A percentile compares a stretch with the other conserved stretches of the same genome.
These are phyloP conservation scores for Suhomyces xylopsoci DNA, from an alignment of 805 yeast genomes.

Conservation along the genomic window DNA sequence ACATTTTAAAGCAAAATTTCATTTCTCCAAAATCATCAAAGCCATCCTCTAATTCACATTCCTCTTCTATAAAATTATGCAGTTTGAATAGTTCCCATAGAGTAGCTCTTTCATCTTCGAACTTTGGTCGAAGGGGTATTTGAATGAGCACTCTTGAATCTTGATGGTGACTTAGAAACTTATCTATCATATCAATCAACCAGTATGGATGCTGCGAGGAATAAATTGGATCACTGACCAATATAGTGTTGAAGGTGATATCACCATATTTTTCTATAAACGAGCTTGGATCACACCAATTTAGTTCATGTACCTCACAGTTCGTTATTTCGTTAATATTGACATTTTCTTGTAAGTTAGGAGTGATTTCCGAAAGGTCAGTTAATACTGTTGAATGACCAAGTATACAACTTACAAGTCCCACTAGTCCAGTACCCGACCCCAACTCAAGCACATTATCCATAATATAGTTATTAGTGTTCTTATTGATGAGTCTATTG, in stretches of 20 bases:
- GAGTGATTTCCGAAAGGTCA: constrained; percentile 74
- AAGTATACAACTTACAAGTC: constrained; percentile 60
- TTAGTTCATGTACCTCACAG: constrained; percentile 52
- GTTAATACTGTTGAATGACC: constrained; percentile 58
- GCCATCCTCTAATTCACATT: constrained; percentile 55
- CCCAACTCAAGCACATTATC: constrained; percentile 71
- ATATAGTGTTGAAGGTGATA: constrained; percentile 51
- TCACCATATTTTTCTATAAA: constrained; percentile 26
- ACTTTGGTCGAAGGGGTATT: constrained; percentile 69
- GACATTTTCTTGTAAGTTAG: constrained; percentile 62
- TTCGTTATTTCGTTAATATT: constrained; percentile 42
- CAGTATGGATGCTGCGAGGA: constrained; percentile 76
- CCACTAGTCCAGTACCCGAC: constrained; percentile 90
- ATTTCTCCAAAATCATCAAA: constrained; percentile 83
- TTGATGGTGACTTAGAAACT: constrained; percentile 35
- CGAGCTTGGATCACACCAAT: constrained; percentile 69
- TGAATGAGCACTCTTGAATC: constrained; percentile 59
- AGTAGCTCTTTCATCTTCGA: constrained; percentile 57
- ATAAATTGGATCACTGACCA: constrained; percentile 87
- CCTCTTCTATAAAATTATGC: constrained; percentile 30
- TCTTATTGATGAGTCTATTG: constrained; percentile 41
- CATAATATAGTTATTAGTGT: constrained; percentile 13
- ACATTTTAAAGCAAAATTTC: constrained; percentile 48
- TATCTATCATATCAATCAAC: constrained; percentile 58
- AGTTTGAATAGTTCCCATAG: constrained; percentile 55